Percentiles rank a stretch among this genome's conserved stretches.
Conservation (phyloP, 1,284 basidiomycete genomes). For the Cutaneotrichosporon sp. region DNA sequence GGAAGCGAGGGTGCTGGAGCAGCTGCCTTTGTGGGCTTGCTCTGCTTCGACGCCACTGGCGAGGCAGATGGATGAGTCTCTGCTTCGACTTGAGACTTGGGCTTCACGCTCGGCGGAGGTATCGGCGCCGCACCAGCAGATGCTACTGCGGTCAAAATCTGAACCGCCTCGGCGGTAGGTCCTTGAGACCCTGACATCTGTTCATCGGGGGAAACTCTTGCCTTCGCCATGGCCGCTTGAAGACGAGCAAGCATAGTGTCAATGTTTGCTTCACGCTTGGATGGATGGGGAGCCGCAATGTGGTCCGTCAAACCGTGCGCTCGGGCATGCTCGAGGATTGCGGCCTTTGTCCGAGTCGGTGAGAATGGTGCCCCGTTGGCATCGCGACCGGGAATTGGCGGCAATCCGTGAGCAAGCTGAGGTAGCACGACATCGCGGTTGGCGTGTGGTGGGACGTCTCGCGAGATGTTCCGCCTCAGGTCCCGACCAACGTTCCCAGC, state of each 20-base stretch:
- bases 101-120: constrained; percentile 12
- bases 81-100: neutral
- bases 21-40: constrained; percentile 4
- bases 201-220: constrained; percentile 55
- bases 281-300: constrained; percentile 9
- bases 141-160: too few species aligned
- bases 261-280: constrained; percentile 58
- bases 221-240: constrained; percentile 67
- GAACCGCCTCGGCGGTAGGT: too few species aligned
- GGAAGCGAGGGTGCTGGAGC: constrained; percentile 5
- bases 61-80: too few species aligned
- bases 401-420: neutral
- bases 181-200: too few species aligned
- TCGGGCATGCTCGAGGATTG: neutral
- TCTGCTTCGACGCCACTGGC: too few species aligned
- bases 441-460: neutral
- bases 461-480: neutral
- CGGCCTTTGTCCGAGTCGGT: neutral
- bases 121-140: too few species aligned
- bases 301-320: neutral
- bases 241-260: constrained; percentile 83
- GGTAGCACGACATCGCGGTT: neutral
- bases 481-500: neutral
- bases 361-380: neutral
- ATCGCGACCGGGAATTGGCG: neutral